These are phyloP conservation scores for Pestalotiopsis sp. DNA, from an alignment of 2,329 filamentous ascomycete genomes.

Conservation along the genomic window DNA sequence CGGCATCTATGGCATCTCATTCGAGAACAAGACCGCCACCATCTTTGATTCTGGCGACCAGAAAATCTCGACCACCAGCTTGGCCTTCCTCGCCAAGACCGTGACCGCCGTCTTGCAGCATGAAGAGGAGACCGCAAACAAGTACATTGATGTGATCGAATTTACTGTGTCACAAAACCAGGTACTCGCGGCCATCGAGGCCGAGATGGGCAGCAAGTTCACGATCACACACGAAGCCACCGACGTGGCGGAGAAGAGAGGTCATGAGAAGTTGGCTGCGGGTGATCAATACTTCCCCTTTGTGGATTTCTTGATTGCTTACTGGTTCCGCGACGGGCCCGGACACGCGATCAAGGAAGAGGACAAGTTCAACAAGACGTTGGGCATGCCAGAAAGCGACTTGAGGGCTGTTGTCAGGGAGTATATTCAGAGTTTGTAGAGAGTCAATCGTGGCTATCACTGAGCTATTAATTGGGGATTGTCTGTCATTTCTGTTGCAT, in stretches of 20 bases:
- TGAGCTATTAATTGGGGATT: neutral
- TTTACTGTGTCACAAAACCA: slow-evolving; percentile 52
- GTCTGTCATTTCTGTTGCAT: no score
- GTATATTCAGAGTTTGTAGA: neutral
- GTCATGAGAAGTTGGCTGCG: neutral
- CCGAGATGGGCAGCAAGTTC: slow-evolving; percentile 42
- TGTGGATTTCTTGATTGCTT: slow-evolving; percentile 15
- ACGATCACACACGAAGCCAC: slow-evolving; percentile 32
- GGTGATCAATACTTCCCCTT: slow-evolving; percentile 13
- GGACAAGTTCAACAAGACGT: slow-evolving; percentile 13
- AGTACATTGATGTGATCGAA: slow-evolving; percentile 52
- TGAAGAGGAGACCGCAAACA: slow-evolving; percentile 46
- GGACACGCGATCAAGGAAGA: slow-evolving; percentile 15
- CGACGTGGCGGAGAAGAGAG: neutral
- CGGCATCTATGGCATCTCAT: slow-evolving; percentile 39
- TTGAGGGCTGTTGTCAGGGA: neutral
- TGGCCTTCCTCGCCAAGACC: slow-evolving; percentile 44
- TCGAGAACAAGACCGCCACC: slow-evolving; percentile 42
- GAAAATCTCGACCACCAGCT: slow-evolving; percentile 45
- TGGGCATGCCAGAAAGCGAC: slow-evolving; percentile 7
- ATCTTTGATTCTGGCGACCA: slow-evolving; percentile 51
- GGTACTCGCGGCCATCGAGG: slow-evolving; percentile 47
- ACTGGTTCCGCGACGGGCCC: slow-evolving; percentile 18
- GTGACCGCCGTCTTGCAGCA: slow-evolving; percentile 44
- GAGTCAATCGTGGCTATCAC: neutral